A percentile compares a stretch with the other conserved stretches of the same genome.
phyloP scores from a whole-genome alignment of 495 filamentous ascomycete genomes.

The Sordaria brevicollis region DNA sequence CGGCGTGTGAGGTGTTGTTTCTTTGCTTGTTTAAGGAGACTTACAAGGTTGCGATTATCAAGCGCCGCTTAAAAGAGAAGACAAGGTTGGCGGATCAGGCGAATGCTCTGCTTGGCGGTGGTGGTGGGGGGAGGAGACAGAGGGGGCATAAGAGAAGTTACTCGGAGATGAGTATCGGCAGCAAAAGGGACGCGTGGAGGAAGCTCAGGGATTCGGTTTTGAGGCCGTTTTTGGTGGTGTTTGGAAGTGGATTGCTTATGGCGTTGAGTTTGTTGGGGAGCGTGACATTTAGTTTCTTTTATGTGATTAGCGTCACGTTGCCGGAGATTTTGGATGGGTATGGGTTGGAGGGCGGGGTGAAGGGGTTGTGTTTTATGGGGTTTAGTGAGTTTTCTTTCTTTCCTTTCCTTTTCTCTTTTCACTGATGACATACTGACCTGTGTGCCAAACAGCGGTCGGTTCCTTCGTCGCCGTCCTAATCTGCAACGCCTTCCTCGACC shows the following conservation, averaged over 20 bases:
- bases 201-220: conserved; percentile 32
- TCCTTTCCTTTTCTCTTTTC: not conserved
- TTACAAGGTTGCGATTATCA: conserved; percentile 39
- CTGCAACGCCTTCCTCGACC: conserved; percentile 37
- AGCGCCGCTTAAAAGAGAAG: conserved; percentile 29
- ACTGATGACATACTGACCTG: conserved; percentile 19
- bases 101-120: conserved; percentile 35
- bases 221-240: conserved; percentile 38
- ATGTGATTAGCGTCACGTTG: conserved; percentile 42
- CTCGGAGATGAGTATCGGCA: conserved; percentile 31
- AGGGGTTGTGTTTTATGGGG: conserved; percentile 35
- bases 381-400: conserved; percentile 36
- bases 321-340: conserved; percentile 42
- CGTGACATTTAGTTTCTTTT: conserved; percentile 42
- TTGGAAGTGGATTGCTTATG: conserved; percentile 37
- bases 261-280: conserved; percentile 39
- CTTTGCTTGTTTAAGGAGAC: conserved; percentile 39
- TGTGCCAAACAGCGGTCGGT: conserved; percentile 32
- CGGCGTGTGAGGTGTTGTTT: conserved; percentile 36
- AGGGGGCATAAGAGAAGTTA: conserved; percentile 8
- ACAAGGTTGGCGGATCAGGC: conserved; percentile 31
- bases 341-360: conserved; percentile 30
- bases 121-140: conserved; percentile 9
- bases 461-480: conserved; percentile 36
- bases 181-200: conserved; percentile 16